phyloP scores from a whole-genome alignment of 768 basidiomycete genomes.

The Russula dissimulans region DNA sequence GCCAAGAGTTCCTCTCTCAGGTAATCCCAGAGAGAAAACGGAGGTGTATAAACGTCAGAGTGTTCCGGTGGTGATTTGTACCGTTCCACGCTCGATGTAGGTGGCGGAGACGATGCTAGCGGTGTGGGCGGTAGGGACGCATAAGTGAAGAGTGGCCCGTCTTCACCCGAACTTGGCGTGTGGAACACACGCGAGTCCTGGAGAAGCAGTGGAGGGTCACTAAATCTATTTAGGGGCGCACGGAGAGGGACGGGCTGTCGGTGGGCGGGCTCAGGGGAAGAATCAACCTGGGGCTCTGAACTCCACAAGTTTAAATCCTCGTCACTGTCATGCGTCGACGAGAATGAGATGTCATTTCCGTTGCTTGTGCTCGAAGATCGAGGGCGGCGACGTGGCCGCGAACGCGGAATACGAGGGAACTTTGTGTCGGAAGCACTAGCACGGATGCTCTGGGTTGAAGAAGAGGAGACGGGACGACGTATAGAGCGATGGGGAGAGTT shows the following conservation, averaged over 20 bases:
- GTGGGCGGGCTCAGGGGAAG: not conserved
- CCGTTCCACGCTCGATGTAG: not conserved
- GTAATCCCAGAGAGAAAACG: slow-evolving; percentile 90
- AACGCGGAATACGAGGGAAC: not conserved
- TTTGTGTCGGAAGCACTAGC: slow-evolving; percentile 6
- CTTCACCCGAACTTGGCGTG: slow-evolving; percentile 5
- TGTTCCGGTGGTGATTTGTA: slow-evolving; percentile 14
- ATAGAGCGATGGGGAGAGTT: not conserved
- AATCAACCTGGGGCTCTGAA: slow-evolving; percentile 1
- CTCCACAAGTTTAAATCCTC: not conserved
- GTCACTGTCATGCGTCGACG: slow-evolving; percentile 15
- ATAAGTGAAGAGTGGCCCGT: slow-evolving; percentile 42
- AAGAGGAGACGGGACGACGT: slow-evolving; percentile 1
- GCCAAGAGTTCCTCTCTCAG: slow-evolving; percentile 79
- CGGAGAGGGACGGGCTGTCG: slow-evolving; percentile 1
- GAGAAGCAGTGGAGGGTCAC: slow-evolving; percentile 3
- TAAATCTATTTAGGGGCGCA: slow-evolving; percentile 3
- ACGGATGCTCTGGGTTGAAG: slow-evolving; percentile 4
- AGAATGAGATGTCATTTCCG: slow-evolving; percentile 10
- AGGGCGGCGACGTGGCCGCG: slow-evolving; percentile 9
- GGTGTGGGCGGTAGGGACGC: slow-evolving; percentile 71
- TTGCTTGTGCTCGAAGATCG: slow-evolving; percentile 14
- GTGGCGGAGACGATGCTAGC: slow-evolving; percentile 29
- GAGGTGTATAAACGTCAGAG: slow-evolving; percentile 27
- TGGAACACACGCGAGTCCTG: slow-evolving; percentile 8